phyloP scores from a whole-genome alignment of 1,284 basidiomycete species.

The Melampsora abietis-canadensis region DNA sequence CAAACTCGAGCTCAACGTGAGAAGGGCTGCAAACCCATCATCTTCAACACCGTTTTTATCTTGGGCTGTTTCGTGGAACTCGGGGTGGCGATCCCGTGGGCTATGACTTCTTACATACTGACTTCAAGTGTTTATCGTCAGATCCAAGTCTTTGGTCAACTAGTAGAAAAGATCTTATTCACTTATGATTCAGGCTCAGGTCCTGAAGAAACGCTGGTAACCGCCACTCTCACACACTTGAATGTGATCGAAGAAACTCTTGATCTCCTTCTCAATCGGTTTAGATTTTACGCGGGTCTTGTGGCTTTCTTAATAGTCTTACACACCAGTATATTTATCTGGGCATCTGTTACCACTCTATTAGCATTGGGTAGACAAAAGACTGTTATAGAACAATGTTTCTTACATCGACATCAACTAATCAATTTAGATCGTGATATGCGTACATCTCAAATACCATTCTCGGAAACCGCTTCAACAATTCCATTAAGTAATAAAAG shows the following conservation, averaged over 20 bases:
- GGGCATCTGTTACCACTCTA: neutral
- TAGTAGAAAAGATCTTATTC: neutral
- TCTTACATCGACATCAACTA: constrained; percentile 1
- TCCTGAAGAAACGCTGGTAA: neutral
- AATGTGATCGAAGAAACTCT: neutral
- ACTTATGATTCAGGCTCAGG: neutral
- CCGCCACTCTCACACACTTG: neutral
- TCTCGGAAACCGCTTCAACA: neutral
- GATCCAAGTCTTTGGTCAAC: neutral
- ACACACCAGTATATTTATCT: neutral
- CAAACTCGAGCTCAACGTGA: neutral
- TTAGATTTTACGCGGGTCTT: neutral
- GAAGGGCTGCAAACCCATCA: neutral
- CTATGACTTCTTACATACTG: neutral
- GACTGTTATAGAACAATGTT: neutral
- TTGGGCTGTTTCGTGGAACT: neutral
- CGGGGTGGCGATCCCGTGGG: neutral
- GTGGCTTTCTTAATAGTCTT: neutral
- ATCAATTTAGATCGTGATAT: neutral
- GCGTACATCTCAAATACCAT: neutral
- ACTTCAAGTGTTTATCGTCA: neutral
- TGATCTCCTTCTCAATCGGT: neutral
- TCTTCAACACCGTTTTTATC: neutral
- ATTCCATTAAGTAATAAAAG: neutral
- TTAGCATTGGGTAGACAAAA: constrained; percentile 2